Percentiles rank a stretch among this genome's conserved stretches.
Evolutionary conservation across 345 rosid genomes (phyloP).

Genomic region (Jatropha curcas): DNA sequence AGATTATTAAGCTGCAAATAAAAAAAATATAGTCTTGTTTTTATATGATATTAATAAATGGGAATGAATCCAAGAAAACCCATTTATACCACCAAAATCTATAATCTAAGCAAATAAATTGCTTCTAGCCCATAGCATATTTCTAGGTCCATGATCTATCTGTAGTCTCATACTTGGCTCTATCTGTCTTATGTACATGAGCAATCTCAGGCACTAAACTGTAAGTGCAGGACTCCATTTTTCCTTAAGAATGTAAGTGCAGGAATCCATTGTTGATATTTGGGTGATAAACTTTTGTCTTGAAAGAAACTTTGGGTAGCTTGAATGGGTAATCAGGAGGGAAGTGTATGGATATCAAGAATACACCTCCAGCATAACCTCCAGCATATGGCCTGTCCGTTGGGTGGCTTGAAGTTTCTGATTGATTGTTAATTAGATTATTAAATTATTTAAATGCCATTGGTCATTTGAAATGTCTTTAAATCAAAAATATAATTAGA

Average conservation of each 20-base stretch:
- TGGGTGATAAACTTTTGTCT: conserved; percentile 25
- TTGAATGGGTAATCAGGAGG: no score
- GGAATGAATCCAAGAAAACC: neutral
- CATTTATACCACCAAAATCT: neutral
- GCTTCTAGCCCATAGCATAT: conserved; percentile 32
- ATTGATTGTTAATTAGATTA: no score
- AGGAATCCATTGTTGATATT: conserved; percentile 26
- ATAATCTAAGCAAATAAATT: neutral
- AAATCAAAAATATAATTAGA: no score
- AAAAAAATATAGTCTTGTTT: neutral
- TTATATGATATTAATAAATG: neutral
- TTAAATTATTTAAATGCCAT: no score
- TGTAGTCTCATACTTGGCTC: conserved; percentile 30
- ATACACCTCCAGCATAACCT: no score
- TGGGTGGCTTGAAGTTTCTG: no score
- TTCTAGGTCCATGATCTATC: conserved; percentile 38
- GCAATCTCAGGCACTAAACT: conserved; percentile 38
- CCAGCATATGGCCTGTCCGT: no score
- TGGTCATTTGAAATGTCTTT: no score
- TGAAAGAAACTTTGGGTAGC: no score
- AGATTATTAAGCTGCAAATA: neutral
- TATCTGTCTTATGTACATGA: conserved; percentile 30
- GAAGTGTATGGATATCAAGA: no score
- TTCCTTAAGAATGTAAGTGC: conserved; percentile 25
- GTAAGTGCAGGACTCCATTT: conserved; percentile 29